Evolutionary conservation across 768 basidiomycete species (phyloP), one percentile per base, ranked within the genome.

Genomic region (Rubroboletus pulcherrimus): DNA sequence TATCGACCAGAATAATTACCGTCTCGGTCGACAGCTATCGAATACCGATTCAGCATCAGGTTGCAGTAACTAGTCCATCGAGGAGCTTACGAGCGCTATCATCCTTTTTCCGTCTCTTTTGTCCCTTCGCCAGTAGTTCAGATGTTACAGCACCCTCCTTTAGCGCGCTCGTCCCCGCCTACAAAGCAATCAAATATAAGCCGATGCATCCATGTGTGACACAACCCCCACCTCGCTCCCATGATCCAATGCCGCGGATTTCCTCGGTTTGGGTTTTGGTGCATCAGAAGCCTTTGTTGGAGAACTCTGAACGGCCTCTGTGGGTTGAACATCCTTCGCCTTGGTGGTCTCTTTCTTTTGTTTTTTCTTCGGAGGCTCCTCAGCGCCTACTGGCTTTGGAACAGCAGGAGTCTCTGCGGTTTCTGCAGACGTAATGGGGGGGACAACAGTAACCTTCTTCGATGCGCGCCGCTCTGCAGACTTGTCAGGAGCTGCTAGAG

Each of bases 331-430:
- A 7, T 58, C 56, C 24, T 62, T 63, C 3, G 35, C 39, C 31
- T 47, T 57, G 4, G 41, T 37, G 7, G 8, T 2, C 19, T 41
- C 55, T 12, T 54, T 59, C 53, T 54, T 65, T n/a, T 6, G 51
- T 48, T 37, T 67, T 26, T 70, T 70, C 59, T 51, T 61, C 10
- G 49, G 54, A 12, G 60, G 61, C 11, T 60, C 63, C 14, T 49
- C 50, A 3, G 49, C 6, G 8, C 4, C 44, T 9, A 5, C 37
- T 9, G 9, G 39, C 31, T 50, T 42, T 26, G 54, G 5, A 19
- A 37, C 2, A 34, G 39, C 21, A 34, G 52, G n/a, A 7, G 57
- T 31, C 37, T 55, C 55, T 26, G 39, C 30, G 7, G 42, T 14
- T 21, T 21, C 45, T 17, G 38, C 26, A 9, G 60, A 29, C n/a